Base-by-base conservation (phyloP, 31 red algal species). In the Porphyra umbilicalis region DNA sequence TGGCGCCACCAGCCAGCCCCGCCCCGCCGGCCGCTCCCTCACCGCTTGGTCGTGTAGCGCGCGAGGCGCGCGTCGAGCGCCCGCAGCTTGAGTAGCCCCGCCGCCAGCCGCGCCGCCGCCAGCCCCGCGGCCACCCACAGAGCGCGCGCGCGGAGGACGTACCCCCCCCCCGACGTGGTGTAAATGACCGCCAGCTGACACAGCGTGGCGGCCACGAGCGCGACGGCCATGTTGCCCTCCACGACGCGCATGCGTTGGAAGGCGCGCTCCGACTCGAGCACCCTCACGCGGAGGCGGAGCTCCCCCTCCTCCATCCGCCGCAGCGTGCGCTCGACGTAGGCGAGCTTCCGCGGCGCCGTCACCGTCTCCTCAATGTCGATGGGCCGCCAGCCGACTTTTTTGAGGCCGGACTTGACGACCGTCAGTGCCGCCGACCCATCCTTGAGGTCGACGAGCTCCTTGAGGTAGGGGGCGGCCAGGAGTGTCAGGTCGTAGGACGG, bases 401-500 rank as follows among this genome's bases (percentile, higher is more conserved):
- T 97, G 34, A 78, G 34, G 35, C 86, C 82, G 20, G 84, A 78
- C 76, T 93, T 92, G 34, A 92, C 38, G 9, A 87, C 85, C 13
- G 90, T 90, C 42, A 86, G 38, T 18, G 81, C 77, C 18, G 90
- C 90, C 33, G 90, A 93, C 31, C 94, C 94, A 46, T 97, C 94
- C 40, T 84, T 85, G 8, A 97, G 84, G 77, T 97, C 94, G 35
- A 97, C 81, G 18, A 97, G 90, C 38, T 97, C 94, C 35, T 90
- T 89, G 76, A 97, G 80, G 75, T 93, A 97, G 7, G 94, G 94
- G 8, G 81, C 79, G 4, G 94, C 87, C 82, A 97, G 89, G 34
- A 82, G 86, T 6, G 94, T 97, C 6, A 97, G 80, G 78, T 97
- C 94, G 75, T 93, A 97, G 38, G 77, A 57, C 3, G 95, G 91